phyloP scores from a whole-genome alignment of 164 flowering plant genomes.

The Protea cynaroides region DNA sequence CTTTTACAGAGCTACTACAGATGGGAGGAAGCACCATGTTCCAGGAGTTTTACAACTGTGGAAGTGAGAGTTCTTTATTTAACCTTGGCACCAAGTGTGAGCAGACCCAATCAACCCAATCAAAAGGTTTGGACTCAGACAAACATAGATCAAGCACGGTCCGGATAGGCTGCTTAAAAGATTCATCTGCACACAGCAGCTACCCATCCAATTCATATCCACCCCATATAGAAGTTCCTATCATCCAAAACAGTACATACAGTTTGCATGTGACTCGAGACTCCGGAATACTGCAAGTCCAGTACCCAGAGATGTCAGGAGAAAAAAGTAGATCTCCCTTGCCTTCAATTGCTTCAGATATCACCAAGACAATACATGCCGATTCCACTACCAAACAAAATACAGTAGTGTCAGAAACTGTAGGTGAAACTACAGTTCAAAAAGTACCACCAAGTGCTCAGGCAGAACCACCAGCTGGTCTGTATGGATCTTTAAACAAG shows the following conservation, averaged over 20 bases:
- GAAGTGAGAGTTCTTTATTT: slow-evolving; percentile 8
- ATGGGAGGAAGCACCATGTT: slow-evolving; percentile 20
- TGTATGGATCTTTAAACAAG: not conserved
- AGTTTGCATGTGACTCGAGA: slow-evolving; percentile 9
- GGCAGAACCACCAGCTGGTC: slow-evolving; percentile 1
- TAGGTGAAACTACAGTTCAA: slow-evolving; percentile 11
- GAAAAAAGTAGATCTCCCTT: slow-evolving; percentile 22
- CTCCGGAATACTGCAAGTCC: slow-evolving; percentile 15
- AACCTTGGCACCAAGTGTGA: slow-evolving; percentile 14
- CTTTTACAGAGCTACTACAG: slow-evolving; percentile 22
- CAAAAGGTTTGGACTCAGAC: slow-evolving; percentile 7
- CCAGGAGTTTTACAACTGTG: slow-evolving; percentile 22
- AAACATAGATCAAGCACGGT: slow-evolving; percentile 6
- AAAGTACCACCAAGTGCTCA: not conserved
- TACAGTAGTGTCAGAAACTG: slow-evolving; percentile 21
- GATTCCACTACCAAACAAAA: slow-evolving; percentile 11
- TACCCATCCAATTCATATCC: slow-evolving; percentile 7
- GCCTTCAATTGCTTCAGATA: slow-evolving; percentile 12
- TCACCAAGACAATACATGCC: slow-evolving; percentile 12
- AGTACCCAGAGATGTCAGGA: slow-evolving; percentile 13
- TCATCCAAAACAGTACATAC: slow-evolving; percentile 17
- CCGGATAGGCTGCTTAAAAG: slow-evolving; percentile 7
- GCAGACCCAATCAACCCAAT: slow-evolving; percentile 12
- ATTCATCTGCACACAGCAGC: slow-evolving; percentile 4
- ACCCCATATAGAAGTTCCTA: slow-evolving; percentile 9